Evolutionary conservation across 805 yeast species (phyloP).

Genomic region (Candida yuanshanica): DNA sequence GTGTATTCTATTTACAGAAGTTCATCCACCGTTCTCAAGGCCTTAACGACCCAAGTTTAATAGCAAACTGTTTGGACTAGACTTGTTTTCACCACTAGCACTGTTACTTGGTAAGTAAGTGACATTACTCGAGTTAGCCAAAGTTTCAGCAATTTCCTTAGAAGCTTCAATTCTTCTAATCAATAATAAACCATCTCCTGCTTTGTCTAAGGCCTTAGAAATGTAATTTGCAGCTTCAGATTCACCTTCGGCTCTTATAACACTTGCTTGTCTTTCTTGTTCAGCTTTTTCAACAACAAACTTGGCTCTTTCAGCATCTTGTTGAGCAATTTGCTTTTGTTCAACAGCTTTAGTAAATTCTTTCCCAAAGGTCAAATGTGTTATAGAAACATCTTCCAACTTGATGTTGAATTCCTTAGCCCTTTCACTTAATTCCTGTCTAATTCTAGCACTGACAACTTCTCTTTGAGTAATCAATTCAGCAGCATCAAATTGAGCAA

Average conservation of each 20-base stretch:
- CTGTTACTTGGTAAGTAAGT: slow-evolving; percentile 74
- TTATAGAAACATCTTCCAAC: slow-evolving; percentile 94
- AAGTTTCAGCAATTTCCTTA: slow-evolving; percentile 86
- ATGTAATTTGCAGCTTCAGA: slow-evolving; percentile 97
- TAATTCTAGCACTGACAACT: slow-evolving; percentile 81
- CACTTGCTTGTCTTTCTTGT: slow-evolving; percentile 92
- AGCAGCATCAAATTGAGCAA: slow-evolving; percentile 93
- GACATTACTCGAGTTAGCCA: slow-evolving; percentile 78
- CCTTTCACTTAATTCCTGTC: slow-evolving; percentile 76
- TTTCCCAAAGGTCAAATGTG: slow-evolving; percentile 94
- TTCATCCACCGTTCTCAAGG: background rate
- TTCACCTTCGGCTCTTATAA: slow-evolving; percentile 98
- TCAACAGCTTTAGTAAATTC: slow-evolving; percentile 98
- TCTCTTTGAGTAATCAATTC: slow-evolving; percentile 97
- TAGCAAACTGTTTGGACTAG: slow-evolving; percentile 46
- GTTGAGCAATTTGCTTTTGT: slow-evolving; percentile 98
- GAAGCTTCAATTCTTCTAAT: slow-evolving; percentile 96
- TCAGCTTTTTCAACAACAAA: slow-evolving; percentile 93
- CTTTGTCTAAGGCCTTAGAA: slow-evolving; percentile 85
- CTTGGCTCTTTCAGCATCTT: slow-evolving; percentile 96
- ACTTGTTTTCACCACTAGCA: slow-evolving; percentile 30
- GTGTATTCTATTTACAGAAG: background rate
- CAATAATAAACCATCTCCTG: slow-evolving; percentile 92
- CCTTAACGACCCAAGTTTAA: slow-evolving; percentile 65
- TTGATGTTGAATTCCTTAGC: slow-evolving; percentile 86